These are phyloP conservation scores for Dactylellina sp. DNA, from an alignment of 2,329 filamentous ascomycete species.

Conservation along the genomic window DNA sequence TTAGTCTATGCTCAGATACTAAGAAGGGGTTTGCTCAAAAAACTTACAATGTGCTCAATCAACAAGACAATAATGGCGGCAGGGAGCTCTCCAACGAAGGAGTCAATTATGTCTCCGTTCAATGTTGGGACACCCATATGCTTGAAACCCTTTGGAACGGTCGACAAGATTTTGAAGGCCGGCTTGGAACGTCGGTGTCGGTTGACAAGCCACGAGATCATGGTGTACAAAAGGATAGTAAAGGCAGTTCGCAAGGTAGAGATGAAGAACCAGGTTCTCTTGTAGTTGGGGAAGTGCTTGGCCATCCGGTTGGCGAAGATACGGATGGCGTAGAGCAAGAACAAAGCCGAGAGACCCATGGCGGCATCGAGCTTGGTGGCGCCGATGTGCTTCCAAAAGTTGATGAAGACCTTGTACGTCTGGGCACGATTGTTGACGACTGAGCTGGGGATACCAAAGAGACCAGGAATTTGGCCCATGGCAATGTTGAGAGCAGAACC, in stretches of 20 bases:
- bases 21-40: neutral
- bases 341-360: slow-evolving; percentile 84
- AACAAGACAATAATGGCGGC: slow-evolving; percentile 91
- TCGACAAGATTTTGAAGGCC: slow-evolving; percentile 78
- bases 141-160: slow-evolving; percentile 86
- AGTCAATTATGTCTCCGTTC: slow-evolving; percentile 73
- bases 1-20: neutral
- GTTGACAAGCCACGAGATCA: slow-evolving; percentile 89
- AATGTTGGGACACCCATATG: slow-evolving; percentile 79
- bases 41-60: slow-evolving; percentile 84
- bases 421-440: slow-evolving; percentile 77
- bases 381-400: slow-evolving; percentile 79
- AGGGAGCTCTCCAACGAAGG: slow-evolving; percentile 79
- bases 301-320: slow-evolving; percentile 73
- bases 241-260: slow-evolving; percentile 90
- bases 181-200: slow-evolving; percentile 73
- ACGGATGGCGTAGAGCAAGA: slow-evolving; percentile 81
- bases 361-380: slow-evolving; percentile 80
- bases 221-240: slow-evolving; percentile 89
- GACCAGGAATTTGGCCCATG: slow-evolving; percentile 80
- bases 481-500: slow-evolving; percentile 91
- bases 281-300: slow-evolving; percentile 75
- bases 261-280: slow-evolving; percentile 87
- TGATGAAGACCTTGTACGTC: slow-evolving; percentile 85
- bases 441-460: slow-evolving; percentile 79